Evolutionary conservation across 176 grass and related monocot genomes (phyloP), one percentile per base, ranked within the genome.

Genomic region (Luzula sylvatica): DNA sequence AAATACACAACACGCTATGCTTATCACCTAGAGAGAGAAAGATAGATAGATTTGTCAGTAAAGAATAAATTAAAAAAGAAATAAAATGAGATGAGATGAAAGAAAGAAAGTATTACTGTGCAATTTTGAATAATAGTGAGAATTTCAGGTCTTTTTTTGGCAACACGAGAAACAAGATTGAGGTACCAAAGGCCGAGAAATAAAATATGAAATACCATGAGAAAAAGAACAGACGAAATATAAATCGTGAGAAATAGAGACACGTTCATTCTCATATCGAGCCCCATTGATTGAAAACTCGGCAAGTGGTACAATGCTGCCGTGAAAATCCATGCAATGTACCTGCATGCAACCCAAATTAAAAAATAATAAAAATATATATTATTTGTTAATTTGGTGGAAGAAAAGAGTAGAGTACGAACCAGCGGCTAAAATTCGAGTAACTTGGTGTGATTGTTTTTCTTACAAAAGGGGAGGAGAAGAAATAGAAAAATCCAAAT

Each of bases 261-360:
- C 58, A 98, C 78, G 56, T 98, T 98, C 92, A 98, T 98, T 39
- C 81, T 55, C 75, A 98, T 74, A 85, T 98, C 85, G 58, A 98
- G 68, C 25, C 92, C 92, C 92, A 98, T 98, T 20, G 92, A 98
- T 51, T 77, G 85, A 79, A 98, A 98, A 82, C 92, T 98, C n/a
- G 92, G 92, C 52, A 98, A 86, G 70, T 98, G 92, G 66, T 95
- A 95, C 48, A 90, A 72, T 39, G 92, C 85, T 68, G 92, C 85
- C 55, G 88, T 72, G 75, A 90, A 98, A 69, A 98, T 98, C 92
- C 92, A 98, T 28, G 75, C 86, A 65, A 98, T 79, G 42, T 98
- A 98, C 92, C 92, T 98, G 69, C 74, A 75, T 44, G n/a, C n/a
- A 25, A 50, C 24, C 35, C 67, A 76, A 30, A 35, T 7, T 4